Evolutionary conservation across 1,139 yeast species (phyloP), one percentile per base, ranked within the genome.

Genomic region (Taiozyma sp.): DNA sequence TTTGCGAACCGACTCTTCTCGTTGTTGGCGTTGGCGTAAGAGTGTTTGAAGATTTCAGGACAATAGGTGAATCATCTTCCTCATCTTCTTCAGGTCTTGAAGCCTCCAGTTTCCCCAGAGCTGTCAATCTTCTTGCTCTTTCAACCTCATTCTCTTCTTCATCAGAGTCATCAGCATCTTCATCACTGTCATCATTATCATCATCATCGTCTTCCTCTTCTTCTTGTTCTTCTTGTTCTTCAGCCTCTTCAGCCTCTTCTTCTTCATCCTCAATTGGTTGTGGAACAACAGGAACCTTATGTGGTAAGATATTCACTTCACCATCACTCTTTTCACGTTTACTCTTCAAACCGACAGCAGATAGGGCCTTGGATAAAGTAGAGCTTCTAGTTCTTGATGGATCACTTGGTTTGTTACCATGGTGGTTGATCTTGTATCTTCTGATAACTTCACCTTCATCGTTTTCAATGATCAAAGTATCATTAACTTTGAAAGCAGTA

Each of bases 401-500:
- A 6, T 44, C 29, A 9, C 13, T 42, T 14, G 16, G 22, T 16
- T 47, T 48, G 29, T 21, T 56, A 1, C 60, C 62, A 55, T 81
- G 88, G 19, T 79, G 76, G 59, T 84, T 86, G 50, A 89, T 83
- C 59, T 73, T 79, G 68, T 90, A 93, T 52, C 96, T 76, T 62
- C 96, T 80, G 45, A 93, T 74, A 52, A 93, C 81, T 60, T 93
- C 98, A 57, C 99, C 99, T 39, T 90, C 96, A 45, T 80, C 89
- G 63, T 90, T 88, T 67, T 93, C 99, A 56, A 93, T 85, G 53
- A 90, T 76, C 51, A 93, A 80, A 55, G 83, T 75, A 62, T 89
- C 81, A 62, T 85, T 95, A 47, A 81, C 70, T 62, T 79, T 80
- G 60, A 76, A 85, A 1, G 88, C 89, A 60, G 67, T 72, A 44